These are phyloP conservation scores for Leccinum holopus DNA, from an alignment of 1,284 basidiomycete genomes.

Conservation along the genomic window DNA sequence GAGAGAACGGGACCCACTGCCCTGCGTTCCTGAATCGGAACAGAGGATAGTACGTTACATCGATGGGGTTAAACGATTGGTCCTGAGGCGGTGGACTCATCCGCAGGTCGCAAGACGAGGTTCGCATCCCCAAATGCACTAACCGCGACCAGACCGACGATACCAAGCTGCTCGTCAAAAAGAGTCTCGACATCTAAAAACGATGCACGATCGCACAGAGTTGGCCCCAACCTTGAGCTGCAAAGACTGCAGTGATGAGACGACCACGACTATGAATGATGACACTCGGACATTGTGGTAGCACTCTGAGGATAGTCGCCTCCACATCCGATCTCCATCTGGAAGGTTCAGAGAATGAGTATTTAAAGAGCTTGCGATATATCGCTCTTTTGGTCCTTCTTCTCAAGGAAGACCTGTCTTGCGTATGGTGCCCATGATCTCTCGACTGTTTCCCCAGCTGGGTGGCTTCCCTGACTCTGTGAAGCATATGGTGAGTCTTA, in stretches of 20 bases:
- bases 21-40: neutral
- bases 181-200: slow-evolving; percentile 1
- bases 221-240: slow-evolving; percentile 55
- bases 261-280: slow-evolving; percentile 53
- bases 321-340: slow-evolving; percentile 41
- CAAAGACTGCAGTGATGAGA: slow-evolving; percentile 56
- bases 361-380: slow-evolving; percentile 36
- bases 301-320: slow-evolving; percentile 53
- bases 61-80: neutral
- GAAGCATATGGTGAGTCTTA: neutral
- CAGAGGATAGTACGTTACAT: neutral
- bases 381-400: slow-evolving; percentile 30
- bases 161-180: slow-evolving; percentile 12
- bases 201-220: slow-evolving; percentile 37
- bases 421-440: neutral
- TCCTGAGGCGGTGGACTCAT: neutral
- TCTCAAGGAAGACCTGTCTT: neutral
- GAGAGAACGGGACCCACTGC: neutral
- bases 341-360: neutral
- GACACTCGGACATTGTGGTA: slow-evolving; percentile 56
- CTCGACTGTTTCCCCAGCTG: neutral
- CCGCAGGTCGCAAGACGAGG: neutral
- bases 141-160: slow-evolving; percentile 49
- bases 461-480: neutral
- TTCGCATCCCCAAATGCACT: slow-evolving; percentile 15